phyloP scores from a whole-genome alignment of 1,284 basidiomycete species.

The Cryptococcus sp. region DNA sequence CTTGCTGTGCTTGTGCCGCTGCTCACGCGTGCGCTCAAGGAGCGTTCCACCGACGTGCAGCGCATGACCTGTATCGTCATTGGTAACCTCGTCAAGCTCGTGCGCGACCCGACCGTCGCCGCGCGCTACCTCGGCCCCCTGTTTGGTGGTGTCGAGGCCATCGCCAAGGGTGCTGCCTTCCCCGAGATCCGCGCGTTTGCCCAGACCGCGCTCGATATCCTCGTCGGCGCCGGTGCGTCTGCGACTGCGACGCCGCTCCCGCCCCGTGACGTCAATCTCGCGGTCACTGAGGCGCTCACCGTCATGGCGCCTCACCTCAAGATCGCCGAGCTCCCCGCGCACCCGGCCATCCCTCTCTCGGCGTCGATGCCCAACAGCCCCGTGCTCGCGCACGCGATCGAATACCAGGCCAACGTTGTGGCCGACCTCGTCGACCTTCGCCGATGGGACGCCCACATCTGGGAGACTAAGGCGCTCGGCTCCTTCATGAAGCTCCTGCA shows the following conservation, averaged over 20 bases:
- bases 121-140: conserved; percentile 84
- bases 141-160: conserved; percentile 86
- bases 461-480: conserved; percentile 68
- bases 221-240: conserved; percentile 76
- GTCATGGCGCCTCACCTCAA: conserved; percentile 64
- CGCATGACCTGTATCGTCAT: conserved; percentile 80
- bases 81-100: conserved; percentile 97
- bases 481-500: conserved; percentile 60
- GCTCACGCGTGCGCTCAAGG: conserved; percentile 86
- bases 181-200: conserved; percentile 94
- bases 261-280: conserved; percentile 63
- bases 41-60: conserved; percentile 93
- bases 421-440: conserved; percentile 72
- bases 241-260: conserved; percentile 62
- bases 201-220: conserved; percentile 69
- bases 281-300: conserved; percentile 59
- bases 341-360: conserved; percentile 50
- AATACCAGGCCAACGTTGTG: conserved; percentile 69
- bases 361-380: conserved; percentile 44
- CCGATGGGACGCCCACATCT: conserved; percentile 63
- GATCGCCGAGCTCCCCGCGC: conserved; percentile 53
- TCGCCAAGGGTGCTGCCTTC: conserved; percentile 88
- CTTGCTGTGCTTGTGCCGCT: conserved; percentile 94
- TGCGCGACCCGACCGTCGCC: conserved; percentile 85
- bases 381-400: conserved; percentile 53